phyloP scores from a whole-genome alignment of 1,284 basidiomycete species.

The Kwoniella shivajii region DNA sequence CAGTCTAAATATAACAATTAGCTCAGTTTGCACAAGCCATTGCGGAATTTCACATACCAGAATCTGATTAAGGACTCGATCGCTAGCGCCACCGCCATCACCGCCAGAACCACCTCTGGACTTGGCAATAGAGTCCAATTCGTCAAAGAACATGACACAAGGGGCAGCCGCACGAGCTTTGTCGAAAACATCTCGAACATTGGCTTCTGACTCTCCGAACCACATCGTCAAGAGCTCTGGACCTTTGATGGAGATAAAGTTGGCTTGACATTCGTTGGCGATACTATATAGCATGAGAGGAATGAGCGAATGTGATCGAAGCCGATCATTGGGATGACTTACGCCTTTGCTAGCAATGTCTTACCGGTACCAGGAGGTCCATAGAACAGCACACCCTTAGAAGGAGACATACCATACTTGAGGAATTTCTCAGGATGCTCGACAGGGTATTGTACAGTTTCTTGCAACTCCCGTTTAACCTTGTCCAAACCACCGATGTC shows the following conservation, averaged over 20 bases:
- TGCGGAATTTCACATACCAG: constrained; percentile 54
- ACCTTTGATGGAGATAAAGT: constrained; percentile 67
- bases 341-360: constrained; percentile 96
- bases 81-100: constrained; percentile 91
- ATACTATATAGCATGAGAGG: constrained; percentile 81
- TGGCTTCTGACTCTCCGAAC: constrained; percentile 99
- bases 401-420: constrained; percentile 99
- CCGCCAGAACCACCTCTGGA: constrained; percentile 75
- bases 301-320: constrained; percentile 33
- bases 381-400: constrained; percentile 96
- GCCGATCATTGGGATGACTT: too few relatives aligned
- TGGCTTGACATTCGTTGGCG: constrained; percentile 99
- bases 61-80: constrained; percentile 96
- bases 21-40: constrained; percentile 19
- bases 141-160: constrained; percentile 99
- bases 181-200: constrained; percentile 99
- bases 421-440: constrained; percentile 99
- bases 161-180: constrained; percentile 98
- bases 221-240: constrained; percentile 98
- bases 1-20: constrained; percentile 61
- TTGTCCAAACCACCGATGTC: constrained; percentile 98
- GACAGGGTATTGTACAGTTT: constrained; percentile 99
- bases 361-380: constrained; percentile 99
- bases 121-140: constrained; percentile 98
- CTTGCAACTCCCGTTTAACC: constrained; percentile 98